These are phyloP conservation scores for Blastocystis sp. DNA, from an alignment of 352 stramenopile species.

Conservation along the genomic window DNA sequence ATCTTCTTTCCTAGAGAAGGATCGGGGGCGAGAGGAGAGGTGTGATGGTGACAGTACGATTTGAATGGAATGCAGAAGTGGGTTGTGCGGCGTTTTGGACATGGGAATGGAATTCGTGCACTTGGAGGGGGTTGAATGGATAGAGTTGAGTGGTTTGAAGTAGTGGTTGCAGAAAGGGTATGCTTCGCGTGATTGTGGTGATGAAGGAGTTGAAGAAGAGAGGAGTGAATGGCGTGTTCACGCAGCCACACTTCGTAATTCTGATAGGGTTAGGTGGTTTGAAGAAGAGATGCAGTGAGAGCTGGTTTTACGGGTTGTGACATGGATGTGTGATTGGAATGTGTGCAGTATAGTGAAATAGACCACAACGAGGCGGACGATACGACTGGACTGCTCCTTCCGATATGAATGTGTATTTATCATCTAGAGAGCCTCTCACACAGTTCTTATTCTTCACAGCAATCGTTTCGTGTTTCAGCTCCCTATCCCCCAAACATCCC, in stretches of 20 bases:
- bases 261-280: background rate
- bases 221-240: background rate
- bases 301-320: background rate
- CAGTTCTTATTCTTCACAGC: background rate
- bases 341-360: background rate
- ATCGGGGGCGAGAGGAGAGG: background rate
- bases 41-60: background rate
- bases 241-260: no score
- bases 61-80: background rate
- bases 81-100: background rate
- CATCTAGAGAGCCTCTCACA: background rate
- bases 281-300: background rate
- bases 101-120: background rate
- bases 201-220: background rate
- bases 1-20: slow-evolving; percentile 9
- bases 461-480: background rate
- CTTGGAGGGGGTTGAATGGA: background rate
- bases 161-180: no score
- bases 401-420: background rate
- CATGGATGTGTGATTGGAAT: background rate
- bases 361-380: background rate
- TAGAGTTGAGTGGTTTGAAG: background rate
- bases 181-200: no score
- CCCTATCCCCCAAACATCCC: background rate
- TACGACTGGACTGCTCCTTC: background rate